Conservation (phyloP, 495 filamentous ascomycete species). For the Lepraria neglecta region DNA sequence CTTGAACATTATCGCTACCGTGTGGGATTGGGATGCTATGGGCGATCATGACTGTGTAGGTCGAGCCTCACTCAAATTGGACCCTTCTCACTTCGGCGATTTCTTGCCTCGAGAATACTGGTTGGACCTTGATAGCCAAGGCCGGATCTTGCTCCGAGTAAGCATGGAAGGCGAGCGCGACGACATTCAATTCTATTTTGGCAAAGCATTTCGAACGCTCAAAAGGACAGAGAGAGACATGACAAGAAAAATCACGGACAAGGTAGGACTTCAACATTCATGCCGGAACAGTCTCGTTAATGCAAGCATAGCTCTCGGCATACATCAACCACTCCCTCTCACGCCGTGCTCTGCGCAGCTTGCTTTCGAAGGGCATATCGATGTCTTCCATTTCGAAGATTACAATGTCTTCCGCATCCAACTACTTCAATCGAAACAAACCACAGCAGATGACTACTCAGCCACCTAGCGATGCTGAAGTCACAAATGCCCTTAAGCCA, state of each 20-base stretch:
- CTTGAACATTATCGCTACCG: conserved; percentile 89
- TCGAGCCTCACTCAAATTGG: conserved; percentile 87
- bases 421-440: conserved; percentile 62
- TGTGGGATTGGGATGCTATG: conserved; percentile 98
- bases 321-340: conserved; percentile 92
- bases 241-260: conserved; percentile 96
- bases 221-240: conserved; percentile 96
- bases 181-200: conserved; percentile 98
- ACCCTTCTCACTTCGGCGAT: conserved; percentile 91
- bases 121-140: conserved; percentile 95
- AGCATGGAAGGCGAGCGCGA: conserved; percentile 99
- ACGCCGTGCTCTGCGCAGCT: conserved; percentile 62
- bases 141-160: conserved; percentile 77
- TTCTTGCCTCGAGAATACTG: conserved; percentile 94
- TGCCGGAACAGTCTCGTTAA: conserved; percentile 18
- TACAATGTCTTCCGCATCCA: conserved; percentile 62
- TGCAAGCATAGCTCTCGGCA: conserved; percentile 63
- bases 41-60: conserved; percentile 98
- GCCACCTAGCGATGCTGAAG: conserved; percentile 60
- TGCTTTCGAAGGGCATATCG: conserved; percentile 63
- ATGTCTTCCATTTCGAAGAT: conserved; percentile 62
- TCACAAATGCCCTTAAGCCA: conserved; percentile 74
- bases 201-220: conserved; percentile 88
- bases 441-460: conserved; percentile 46
- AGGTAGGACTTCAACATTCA: conserved; percentile 51